These are phyloP conservation scores for Saturnispora mendoncae DNA, from an alignment of 805 yeast genomes.

Conservation along the genomic window DNA sequence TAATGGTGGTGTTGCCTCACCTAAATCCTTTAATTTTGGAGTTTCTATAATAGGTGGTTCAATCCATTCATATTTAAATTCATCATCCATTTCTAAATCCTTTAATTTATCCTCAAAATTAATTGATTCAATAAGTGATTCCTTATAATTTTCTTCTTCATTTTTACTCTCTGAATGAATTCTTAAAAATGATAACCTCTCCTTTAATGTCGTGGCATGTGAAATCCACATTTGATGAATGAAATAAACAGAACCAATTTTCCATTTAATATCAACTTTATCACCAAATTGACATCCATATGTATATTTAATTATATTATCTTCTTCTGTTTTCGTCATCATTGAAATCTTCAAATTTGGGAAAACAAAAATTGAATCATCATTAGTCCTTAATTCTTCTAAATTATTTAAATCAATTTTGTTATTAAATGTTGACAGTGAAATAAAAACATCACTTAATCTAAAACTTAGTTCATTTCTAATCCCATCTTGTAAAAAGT, in stretches of 20 bases:
- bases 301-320: constrained; percentile 52
- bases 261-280: constrained; percentile 87
- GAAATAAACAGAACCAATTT: constrained; percentile 81
- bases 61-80: constrained; percentile 52
- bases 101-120: constrained; percentile 35
- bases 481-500: constrained; percentile 41
- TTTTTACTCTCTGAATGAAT: constrained; percentile 27
- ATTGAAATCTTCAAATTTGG: constrained; percentile 70
- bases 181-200: constrained; percentile 41
- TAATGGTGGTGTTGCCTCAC: constrained; percentile 95
- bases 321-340: constrained; percentile 75
- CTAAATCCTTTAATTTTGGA: constrained; percentile 83
- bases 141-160: constrained; percentile 27
- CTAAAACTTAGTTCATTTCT: constrained; percentile 50
- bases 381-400: constrained; percentile 34
- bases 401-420: constrained; percentile 40
- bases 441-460: constrained; percentile 54
- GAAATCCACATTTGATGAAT: constrained; percentile 89
- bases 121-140: constrained; percentile 27
- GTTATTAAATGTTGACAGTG: constrained; percentile 52
- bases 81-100: constrained; percentile 38
- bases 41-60: constrained; percentile 77
- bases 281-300: constrained; percentile 78
- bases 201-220: constrained; percentile 63
- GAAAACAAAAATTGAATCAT: constrained; percentile 67